Percentiles rank a stretch among this genome's conserved stretches.
Conservation (phyloP, 306 rosid species). For the Comarum palustre region DNA sequence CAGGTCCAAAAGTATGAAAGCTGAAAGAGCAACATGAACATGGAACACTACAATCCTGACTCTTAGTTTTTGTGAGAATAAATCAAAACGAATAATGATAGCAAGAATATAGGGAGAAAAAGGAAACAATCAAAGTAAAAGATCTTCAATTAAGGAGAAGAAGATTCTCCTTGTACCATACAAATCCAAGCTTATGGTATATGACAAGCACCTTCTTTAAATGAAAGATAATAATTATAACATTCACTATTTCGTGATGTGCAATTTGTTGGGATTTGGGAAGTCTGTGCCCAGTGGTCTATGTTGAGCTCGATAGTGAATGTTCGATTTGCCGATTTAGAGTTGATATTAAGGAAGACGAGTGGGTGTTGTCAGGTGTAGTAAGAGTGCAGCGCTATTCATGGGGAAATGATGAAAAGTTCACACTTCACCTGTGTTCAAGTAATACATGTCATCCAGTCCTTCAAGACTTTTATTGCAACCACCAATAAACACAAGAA, state of each 20-base stretch:
- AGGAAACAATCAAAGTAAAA: neutral
- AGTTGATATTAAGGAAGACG: neutral
- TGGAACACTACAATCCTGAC: neutral
- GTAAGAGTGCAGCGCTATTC: neutral
- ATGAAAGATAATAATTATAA: neutral
- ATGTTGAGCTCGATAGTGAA: neutral
- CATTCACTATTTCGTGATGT: neutral
- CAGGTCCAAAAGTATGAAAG: neutral
- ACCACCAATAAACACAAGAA: slow-evolving; percentile 89
- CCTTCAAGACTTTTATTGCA: slow-evolving; percentile 96
- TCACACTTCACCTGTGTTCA: slow-evolving; percentile 68
- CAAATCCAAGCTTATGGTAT: neutral
- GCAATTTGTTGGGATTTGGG: neutral
- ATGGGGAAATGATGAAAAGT: slow-evolving; percentile 5
- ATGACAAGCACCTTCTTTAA: neutral
- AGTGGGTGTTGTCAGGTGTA: neutral
- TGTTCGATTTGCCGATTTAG: neutral
- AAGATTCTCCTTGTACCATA: neutral
- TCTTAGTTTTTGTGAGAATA: neutral
- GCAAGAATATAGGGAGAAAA: neutral
- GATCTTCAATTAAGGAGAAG: neutral
- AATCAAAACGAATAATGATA: neutral
- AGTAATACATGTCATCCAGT: slow-evolving; percentile 83
- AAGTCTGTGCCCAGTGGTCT: neutral
- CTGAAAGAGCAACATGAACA: neutral